A percentile compares a stretch with the other conserved stretches of the same genome.
These are phyloP conservation scores for Physaria fendleri DNA, from an alignment of 345 rosid species.

Conservation along the genomic window DNA sequence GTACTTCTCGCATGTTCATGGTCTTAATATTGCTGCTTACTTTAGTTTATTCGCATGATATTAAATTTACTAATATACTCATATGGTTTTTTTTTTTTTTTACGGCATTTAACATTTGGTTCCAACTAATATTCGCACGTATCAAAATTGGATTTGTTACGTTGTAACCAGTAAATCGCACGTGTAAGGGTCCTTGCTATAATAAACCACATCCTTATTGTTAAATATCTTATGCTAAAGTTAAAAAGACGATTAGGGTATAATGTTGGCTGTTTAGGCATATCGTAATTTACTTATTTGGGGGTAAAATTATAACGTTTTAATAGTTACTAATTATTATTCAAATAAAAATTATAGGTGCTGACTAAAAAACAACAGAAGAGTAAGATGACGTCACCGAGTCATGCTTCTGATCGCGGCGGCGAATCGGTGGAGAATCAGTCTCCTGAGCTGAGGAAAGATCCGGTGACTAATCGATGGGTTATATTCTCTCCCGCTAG, in stretches of 20 bases:
- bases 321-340: background rate
- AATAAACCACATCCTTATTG: background rate
- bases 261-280: background rate
- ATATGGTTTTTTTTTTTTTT: no score
- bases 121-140: background rate
- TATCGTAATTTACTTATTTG: background rate
- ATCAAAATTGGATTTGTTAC: background rate
- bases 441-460: slow-evolving; percentile 60
- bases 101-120: background rate
- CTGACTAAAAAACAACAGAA: no score
- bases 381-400: slow-evolving; percentile 31
- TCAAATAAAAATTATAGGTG: background rate
- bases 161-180: background rate
- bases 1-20: slow-evolving; percentile 2
- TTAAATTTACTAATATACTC: background rate
- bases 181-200: background rate
- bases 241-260: background rate
- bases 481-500: slow-evolving; percentile 73
- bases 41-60: slow-evolving; percentile 1
- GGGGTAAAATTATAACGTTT: background rate
- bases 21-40: slow-evolving; percentile 19
- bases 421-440: slow-evolving; percentile 23
- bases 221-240: background rate
- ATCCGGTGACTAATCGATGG: slow-evolving; percentile 57
- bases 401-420: slow-evolving; percentile 17